phyloP scores from a whole-genome alignment of 2,329 filamentous ascomycete species.

The Alternaria metachromatica region DNA sequence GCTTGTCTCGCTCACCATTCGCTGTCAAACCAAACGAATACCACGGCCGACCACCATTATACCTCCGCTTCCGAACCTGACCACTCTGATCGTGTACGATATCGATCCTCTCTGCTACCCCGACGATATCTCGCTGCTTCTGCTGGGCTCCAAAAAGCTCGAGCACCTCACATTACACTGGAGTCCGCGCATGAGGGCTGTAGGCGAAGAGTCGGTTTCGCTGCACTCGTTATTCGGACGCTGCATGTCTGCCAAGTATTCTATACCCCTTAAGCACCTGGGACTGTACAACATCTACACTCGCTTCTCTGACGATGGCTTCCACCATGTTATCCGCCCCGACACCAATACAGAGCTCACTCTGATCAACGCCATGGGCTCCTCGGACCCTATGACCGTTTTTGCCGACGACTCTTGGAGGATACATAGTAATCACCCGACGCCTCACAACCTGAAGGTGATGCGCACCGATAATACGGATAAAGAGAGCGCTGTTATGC shows the following conservation, averaged over 20 bases:
- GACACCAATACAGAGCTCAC: slow-evolving; percentile 56
- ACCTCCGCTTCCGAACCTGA: slow-evolving; percentile 63
- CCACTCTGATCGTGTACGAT: slow-evolving; percentile 61
- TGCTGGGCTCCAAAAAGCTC: slow-evolving; percentile 62
- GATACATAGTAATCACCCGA: slow-evolving; percentile 23
- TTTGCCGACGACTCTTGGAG: slow-evolving; percentile 66
- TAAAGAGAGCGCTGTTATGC: slow-evolving; percentile 52
- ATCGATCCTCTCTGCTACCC: slow-evolving; percentile 70
- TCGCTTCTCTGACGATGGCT: slow-evolving; percentile 55
- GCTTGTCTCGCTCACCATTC: slow-evolving; percentile 61
- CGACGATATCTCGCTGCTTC: slow-evolving; percentile 65
- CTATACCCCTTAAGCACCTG: slow-evolving; percentile 58
- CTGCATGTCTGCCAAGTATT: slow-evolving; percentile 56
- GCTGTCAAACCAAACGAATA: slow-evolving; percentile 62
- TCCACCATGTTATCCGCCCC: slow-evolving; percentile 54
- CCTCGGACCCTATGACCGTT: slow-evolving; percentile 54
- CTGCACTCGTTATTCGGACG: slow-evolving; percentile 64
- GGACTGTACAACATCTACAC: slow-evolving; percentile 66
- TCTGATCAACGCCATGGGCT: slow-evolving; percentile 60
- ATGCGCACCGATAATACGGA: slow-evolving; percentile 59
- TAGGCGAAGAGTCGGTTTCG: slow-evolving; percentile 63
- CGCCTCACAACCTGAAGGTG: slow-evolving; percentile 53
- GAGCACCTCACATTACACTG: slow-evolving; percentile 65
- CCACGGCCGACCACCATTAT: slow-evolving; percentile 64
- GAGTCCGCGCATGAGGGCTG: slow-evolving; percentile 66